A percentile compares a stretch with the other conserved stretches of the same genome.
phyloP scores from a whole-genome alignment of 129 eudicot genomes.

The Tagetes patula region DNA sequence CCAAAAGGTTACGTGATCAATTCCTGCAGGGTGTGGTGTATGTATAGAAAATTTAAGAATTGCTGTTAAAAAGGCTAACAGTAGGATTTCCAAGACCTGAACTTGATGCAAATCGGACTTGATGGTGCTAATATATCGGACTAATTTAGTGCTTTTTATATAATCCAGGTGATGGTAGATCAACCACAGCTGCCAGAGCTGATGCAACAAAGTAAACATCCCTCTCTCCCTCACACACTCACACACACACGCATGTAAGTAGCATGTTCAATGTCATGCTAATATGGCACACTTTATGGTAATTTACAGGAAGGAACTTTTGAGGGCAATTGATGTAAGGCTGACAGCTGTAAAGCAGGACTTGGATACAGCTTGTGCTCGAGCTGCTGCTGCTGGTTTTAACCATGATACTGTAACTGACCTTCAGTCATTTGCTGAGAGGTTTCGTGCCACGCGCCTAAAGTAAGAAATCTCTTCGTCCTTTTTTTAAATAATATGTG shows the following conservation, averaged over 20 bases:
- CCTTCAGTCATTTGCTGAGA: slow-evolving; percentile 82
- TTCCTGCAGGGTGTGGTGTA: too few relatives aligned
- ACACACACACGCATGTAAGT: background rate
- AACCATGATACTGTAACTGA: slow-evolving; percentile 59
- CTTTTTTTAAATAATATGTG: background rate
- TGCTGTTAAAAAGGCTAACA: too few relatives aligned
- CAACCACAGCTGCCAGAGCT: slow-evolving; percentile 55
- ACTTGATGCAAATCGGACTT: slow-evolving; percentile 2
- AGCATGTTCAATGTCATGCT: background rate
- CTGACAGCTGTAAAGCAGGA: slow-evolving; percentile 83
- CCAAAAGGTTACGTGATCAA: too few relatives aligned
- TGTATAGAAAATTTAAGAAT: too few relatives aligned
- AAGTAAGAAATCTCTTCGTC: slow-evolving; percentile 51
- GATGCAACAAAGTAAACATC: slow-evolving; percentile 92
- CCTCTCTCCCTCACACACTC: slow-evolving; percentile 17
- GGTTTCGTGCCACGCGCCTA: slow-evolving; percentile 82
- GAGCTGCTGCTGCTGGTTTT: slow-evolving; percentile 95
- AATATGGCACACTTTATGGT: background rate
- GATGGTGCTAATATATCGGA: slow-evolving; percentile 21
- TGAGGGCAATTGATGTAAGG: slow-evolving; percentile 94
- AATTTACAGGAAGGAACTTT: slow-evolving; percentile 81
- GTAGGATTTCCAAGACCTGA: background rate
- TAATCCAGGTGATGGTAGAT: slow-evolving; percentile 65
- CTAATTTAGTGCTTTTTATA: slow-evolving; percentile 14
- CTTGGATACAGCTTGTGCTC: slow-evolving; percentile 62